Conservation (phyloP, 495 filamentous ascomycete genomes). For the Podospora comata region DNA sequence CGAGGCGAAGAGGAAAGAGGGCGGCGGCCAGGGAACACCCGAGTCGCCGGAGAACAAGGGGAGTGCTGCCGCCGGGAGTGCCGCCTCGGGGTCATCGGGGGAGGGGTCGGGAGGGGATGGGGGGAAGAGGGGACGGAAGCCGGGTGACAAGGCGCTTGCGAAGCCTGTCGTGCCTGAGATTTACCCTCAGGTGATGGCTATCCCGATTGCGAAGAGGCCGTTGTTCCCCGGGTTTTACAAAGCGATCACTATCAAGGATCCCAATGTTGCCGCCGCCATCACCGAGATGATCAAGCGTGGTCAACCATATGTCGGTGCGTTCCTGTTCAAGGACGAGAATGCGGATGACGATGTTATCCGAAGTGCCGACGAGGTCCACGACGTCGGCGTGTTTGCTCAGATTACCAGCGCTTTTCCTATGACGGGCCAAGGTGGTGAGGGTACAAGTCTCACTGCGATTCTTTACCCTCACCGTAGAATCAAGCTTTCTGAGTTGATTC, state of each 20-base stretch:
- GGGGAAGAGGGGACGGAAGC: slow-evolving; percentile 59
- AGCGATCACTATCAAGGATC: slow-evolving; percentile 90
- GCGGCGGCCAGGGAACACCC: slow-evolving; percentile 27
- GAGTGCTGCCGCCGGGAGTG: slow-evolving; percentile 37
- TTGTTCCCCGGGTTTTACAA: slow-evolving; percentile 99
- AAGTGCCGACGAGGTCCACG: slow-evolving; percentile 82
- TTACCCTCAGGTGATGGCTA: slow-evolving; percentile 97
- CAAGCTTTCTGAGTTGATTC: slow-evolving; percentile 76
- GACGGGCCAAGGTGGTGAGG: slow-evolving; percentile 44
- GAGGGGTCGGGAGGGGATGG: slow-evolving; percentile 44
- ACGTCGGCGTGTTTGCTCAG: slow-evolving; percentile 95
- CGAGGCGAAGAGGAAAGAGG: slow-evolving; percentile 33
- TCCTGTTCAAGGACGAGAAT: slow-evolving; percentile 93
- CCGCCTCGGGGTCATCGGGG: slow-evolving; percentile 43
- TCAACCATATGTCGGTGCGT: slow-evolving; percentile 95
- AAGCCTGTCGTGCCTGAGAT: slow-evolving; percentile 90
- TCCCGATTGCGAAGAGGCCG: slow-evolving; percentile 93
- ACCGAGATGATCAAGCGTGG: slow-evolving; percentile 97
- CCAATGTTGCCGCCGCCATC: slow-evolving; percentile 82
- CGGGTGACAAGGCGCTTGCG: slow-evolving; percentile 67
- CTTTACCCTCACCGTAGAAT: slow-evolving; percentile 96
- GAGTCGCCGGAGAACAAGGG: slow-evolving; percentile 45
- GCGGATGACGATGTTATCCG: slow-evolving; percentile 89
- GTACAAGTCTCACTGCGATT: slow-evolving; percentile 75
- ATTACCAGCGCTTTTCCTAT: slow-evolving; percentile 93